phyloP scores from a whole-genome alignment of 2,329 filamentous ascomycete genomes.

The Nemania sp. region DNA sequence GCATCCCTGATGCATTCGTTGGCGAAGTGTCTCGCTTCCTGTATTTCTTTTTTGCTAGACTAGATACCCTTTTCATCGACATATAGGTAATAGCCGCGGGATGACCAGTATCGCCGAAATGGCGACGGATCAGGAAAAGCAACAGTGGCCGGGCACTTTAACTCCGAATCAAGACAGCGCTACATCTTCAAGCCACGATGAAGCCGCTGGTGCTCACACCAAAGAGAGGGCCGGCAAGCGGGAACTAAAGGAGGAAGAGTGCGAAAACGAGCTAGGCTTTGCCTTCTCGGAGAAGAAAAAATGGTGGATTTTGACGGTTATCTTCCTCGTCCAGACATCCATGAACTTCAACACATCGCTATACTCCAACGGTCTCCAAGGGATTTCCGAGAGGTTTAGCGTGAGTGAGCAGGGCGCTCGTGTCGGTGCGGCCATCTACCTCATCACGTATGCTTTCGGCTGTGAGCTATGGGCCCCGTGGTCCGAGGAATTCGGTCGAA shows the following conservation, averaged over 20 bases:
- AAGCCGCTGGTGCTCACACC: slow-evolving; percentile 33
- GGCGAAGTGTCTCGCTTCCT: not conserved
- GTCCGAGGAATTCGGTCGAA: slow-evolving; percentile 84
- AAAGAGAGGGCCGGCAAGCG: slow-evolving; percentile 45
- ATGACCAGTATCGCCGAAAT: slow-evolving; percentile 4
- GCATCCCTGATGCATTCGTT: slow-evolving; percentile 20
- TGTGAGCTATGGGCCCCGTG: slow-evolving; percentile 91
- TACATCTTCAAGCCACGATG: slow-evolving; percentile 5
- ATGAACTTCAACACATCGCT: slow-evolving; percentile 85
- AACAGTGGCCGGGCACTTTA: slow-evolving; percentile 16
- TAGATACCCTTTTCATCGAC: not conserved
- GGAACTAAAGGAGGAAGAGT: slow-evolving; percentile 60
- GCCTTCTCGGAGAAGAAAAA: slow-evolving; percentile 72
- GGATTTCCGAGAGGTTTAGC: slow-evolving; percentile 74
- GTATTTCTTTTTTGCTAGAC: not conserved
- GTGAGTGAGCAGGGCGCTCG: slow-evolving; percentile 78
- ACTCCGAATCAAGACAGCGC: slow-evolving; percentile 18
- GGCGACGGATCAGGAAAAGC: slow-evolving; percentile 24
- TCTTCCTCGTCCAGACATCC: slow-evolving; percentile 79
- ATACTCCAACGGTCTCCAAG: slow-evolving; percentile 75
- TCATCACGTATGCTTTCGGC: slow-evolving; percentile 84
- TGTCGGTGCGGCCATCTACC: slow-evolving; percentile 81
- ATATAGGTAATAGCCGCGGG: slow-evolving; percentile 1
- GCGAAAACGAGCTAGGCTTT: slow-evolving; percentile 74
- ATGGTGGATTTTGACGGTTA: slow-evolving; percentile 77